Percentiles rank a stretch among this genome's conserved stretches.
Conservation (phyloP, 2,329 filamentous ascomycete species). For the Rhexocercosporidium sp. region DNA sequence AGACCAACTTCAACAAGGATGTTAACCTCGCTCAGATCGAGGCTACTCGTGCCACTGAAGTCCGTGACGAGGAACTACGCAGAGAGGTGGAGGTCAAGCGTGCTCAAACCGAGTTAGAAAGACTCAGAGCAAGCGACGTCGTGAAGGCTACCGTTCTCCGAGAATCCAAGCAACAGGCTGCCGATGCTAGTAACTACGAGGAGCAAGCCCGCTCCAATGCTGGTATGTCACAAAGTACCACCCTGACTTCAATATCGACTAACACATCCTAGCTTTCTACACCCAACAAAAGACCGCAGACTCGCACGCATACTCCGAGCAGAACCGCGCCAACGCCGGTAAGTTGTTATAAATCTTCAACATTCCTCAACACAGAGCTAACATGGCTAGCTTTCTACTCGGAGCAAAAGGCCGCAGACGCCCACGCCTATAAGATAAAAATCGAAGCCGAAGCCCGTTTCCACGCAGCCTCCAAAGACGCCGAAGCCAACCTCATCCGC, state of each 20-base stretch:
- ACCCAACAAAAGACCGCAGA: conserved; percentile 38
- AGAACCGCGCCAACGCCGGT: conserved; percentile 4
- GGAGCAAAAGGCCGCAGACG: conserved; percentile 59
- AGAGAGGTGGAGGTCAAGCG: conserved; percentile 78
- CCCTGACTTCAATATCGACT: neutral
- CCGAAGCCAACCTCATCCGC: conserved; percentile 62
- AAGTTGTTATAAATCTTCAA: neutral
- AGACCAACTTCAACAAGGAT: conserved; percentile 74
- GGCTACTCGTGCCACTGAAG: conserved; percentile 74
- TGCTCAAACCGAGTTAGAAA: conserved; percentile 80
- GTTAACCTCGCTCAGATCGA: conserved; percentile 78
- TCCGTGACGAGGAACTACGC: conserved; percentile 80
- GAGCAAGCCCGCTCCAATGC: conserved; percentile 65
- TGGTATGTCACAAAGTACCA: neutral
- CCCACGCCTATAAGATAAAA: conserved; percentile 51
- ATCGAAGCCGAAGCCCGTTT: conserved; percentile 47
- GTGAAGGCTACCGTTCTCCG: conserved; percentile 75
- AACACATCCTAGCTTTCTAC: conserved; percentile 37
- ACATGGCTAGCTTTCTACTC: conserved; percentile 44
- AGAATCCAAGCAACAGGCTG: conserved; percentile 71
- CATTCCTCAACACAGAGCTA: neutral
- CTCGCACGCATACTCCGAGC: conserved; percentile 1
- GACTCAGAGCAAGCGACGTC: conserved; percentile 77
- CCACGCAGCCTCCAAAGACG: conserved; percentile 50
- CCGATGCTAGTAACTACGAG: conserved; percentile 69